Evolutionary conservation across 495 filamentous ascomycete species (phyloP).

Genomic region (Immersiella caudata): DNA sequence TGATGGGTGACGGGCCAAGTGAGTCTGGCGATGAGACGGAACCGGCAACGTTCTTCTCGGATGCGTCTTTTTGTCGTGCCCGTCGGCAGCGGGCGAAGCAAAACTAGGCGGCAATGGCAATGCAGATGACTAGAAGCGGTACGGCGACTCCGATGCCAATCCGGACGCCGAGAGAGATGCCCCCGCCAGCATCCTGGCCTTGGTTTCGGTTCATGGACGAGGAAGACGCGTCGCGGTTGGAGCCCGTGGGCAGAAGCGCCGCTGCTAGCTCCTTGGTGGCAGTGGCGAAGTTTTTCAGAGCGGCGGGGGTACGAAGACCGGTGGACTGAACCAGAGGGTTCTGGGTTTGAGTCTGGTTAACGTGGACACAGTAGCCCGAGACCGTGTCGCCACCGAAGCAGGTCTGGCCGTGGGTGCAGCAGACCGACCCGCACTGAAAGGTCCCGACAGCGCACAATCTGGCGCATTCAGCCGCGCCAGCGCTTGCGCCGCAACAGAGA

Average conservation of each 20-base stretch:
- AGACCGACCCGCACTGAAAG: conserved; percentile 16
- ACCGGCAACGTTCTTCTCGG: not conserved
- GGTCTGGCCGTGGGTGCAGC: conserved; percentile 13
- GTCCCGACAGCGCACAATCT: conserved; percentile 3
- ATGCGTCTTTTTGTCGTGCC: not conserved
- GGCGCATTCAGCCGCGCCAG: not conserved
- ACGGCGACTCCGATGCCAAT: conserved; percentile 14
- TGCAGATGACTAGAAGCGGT: conserved; percentile 10
- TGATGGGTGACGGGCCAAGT: not conserved
- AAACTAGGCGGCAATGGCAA: conserved; percentile 5
- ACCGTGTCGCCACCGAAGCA: conserved; percentile 14
- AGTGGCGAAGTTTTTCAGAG: not conserved
- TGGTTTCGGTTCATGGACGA: not conserved
- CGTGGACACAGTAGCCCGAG: not conserved
- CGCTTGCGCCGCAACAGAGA: conserved; percentile 9
- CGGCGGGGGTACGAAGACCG: not conserved
- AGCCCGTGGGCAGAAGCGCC: not conserved
- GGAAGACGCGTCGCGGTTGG: not conserved
- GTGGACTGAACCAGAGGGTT: not conserved
- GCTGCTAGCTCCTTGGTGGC: not conserved
- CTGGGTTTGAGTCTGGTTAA: not conserved
- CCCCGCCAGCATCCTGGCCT: not conserved
- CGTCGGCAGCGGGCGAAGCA: conserved; percentile 3
- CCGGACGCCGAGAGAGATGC: conserved; percentile 7
- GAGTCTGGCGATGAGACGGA: not conserved